A percentile compares a stretch with the other conserved stretches of the same genome.
These are phyloP conservation scores for Corymbia maculata DNA, from an alignment of 345 rosid genomes.

Conservation along the genomic window DNA sequence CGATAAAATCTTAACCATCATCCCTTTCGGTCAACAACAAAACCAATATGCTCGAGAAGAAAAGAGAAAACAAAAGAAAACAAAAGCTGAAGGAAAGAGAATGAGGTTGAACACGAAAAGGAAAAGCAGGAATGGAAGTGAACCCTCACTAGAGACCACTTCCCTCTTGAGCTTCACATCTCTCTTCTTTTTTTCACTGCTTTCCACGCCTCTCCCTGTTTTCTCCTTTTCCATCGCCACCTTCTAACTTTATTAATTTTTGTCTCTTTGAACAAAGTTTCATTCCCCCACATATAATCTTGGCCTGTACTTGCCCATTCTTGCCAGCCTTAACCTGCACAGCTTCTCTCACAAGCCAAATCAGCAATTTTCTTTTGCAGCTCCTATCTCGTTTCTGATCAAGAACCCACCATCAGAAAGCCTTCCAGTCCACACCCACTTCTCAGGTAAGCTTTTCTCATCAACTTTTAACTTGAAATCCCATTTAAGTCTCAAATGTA, in stretches of 20 bases:
- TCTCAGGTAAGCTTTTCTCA: neutral
- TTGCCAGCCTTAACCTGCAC: neutral
- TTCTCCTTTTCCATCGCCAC: neutral
- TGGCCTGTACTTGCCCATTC: neutral
- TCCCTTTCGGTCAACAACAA: conserved; percentile 17
- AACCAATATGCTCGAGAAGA: conserved; percentile 6
- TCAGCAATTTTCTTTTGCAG: neutral
- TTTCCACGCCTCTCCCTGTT: neutral
- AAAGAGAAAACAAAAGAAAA: neutral
- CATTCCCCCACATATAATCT: neutral
- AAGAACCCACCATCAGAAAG: neutral
- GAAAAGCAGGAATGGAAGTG: neutral
- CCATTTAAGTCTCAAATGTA: neutral
- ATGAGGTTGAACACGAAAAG: neutral
- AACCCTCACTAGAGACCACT: neutral
- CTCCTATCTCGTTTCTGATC: neutral
- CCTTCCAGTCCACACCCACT: neutral
- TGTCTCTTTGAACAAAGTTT: neutral
- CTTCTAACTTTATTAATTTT: neutral
- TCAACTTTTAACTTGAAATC: neutral
- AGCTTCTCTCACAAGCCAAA: neutral
- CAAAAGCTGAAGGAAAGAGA: neutral
- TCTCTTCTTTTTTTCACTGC: neutral
- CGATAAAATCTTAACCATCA: conserved; percentile 29
- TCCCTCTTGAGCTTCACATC: neutral